Evolutionary conservation across 805 yeast species (phyloP), one percentile per base, ranked within the genome.

Genomic region (Pichia sporocuriosa): DNA sequence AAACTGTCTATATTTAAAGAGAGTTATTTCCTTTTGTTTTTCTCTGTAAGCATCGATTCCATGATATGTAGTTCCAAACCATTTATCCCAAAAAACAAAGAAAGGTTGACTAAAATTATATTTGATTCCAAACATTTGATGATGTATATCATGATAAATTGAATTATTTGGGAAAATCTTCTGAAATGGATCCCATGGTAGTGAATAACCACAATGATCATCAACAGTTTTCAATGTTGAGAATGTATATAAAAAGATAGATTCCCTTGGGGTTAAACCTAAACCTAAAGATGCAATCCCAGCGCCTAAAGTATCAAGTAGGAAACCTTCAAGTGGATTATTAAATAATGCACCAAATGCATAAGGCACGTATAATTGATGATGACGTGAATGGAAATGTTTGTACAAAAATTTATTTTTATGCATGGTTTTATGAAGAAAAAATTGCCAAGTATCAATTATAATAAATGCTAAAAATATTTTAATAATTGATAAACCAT

Each of bases 191-290:
- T 93, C 98, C 61, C 69, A 84, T 13, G 97, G 97, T 42, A 93
- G 69, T 23, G 89, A 79, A 62, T 90, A 93, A n/a, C 98, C 98
- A 63, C 97, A 93, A 65, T 93, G 98, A 62, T 93, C 98, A 61
- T 93, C 97, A 37, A 93, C 96, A 1, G 98, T 93, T 63, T 93
- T 93, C 75, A 93, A 63, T 2, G 98, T 93, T 13, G 96, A 85
- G 60, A 93, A 86, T 2, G 90, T 79, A 64, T 71, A 93, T 42
- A 93, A 66, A 11, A 83, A 50, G 19, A 84, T 66, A 39, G 81
- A 68, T 64, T 93, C 97, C 44, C 96, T 77, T 36, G 87, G 84
- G 3, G 84, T 66, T 48, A 93, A 67, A 2, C 72, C 69, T 1
- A 84, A 73, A 7, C 76, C 48, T 29, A 84, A 49, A 45, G 79